Percentiles rank a stretch among this genome's conserved stretches.
Evolutionary conservation across 495 filamentous ascomycete genomes (phyloP).

Genomic region (Astrothelium subdiscretum): DNA sequence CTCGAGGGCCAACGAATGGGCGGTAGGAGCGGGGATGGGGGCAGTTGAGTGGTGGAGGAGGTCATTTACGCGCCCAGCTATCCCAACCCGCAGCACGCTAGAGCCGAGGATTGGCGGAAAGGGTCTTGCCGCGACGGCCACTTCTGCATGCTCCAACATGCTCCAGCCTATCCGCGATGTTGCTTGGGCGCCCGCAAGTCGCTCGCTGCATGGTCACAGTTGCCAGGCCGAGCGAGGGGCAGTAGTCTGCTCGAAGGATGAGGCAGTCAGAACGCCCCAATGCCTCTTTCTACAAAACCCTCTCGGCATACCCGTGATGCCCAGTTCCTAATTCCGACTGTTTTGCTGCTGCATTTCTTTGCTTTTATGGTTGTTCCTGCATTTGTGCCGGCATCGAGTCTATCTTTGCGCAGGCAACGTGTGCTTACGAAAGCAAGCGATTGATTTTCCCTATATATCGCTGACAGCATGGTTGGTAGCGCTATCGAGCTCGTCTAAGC

Average conservation of each 20-base stretch:
- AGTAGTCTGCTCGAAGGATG: not conserved
- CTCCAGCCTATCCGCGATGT: not conserved
- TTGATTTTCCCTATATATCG: not conserved
- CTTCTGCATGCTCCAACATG: not conserved
- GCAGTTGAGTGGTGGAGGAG: not conserved
- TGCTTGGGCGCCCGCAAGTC: not conserved
- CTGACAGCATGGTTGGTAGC: not conserved
- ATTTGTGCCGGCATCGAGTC: not conserved
- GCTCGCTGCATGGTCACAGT: conserved; percentile 1
- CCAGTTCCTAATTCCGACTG: not conserved
- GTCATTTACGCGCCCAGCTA: not conserved
- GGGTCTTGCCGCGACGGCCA: not conserved
- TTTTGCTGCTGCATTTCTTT: not conserved
- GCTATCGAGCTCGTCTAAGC: not conserved
- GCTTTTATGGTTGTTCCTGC: not conserved
- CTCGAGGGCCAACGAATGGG: not conserved
- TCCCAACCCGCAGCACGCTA: not conserved
- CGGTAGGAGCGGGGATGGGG: not conserved
- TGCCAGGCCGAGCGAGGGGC: not conserved
- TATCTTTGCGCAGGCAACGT: not conserved
- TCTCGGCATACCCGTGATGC: not conserved
- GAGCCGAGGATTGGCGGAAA: not conserved
- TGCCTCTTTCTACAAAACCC: conserved; percentile 2
- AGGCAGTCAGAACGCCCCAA: conserved; percentile 1
- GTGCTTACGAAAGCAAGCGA: not conserved